These are phyloP conservation scores for Globisporangium echinulatum DNA, from an alignment of 352 stramenopile genomes.

Conservation along the genomic window DNA sequence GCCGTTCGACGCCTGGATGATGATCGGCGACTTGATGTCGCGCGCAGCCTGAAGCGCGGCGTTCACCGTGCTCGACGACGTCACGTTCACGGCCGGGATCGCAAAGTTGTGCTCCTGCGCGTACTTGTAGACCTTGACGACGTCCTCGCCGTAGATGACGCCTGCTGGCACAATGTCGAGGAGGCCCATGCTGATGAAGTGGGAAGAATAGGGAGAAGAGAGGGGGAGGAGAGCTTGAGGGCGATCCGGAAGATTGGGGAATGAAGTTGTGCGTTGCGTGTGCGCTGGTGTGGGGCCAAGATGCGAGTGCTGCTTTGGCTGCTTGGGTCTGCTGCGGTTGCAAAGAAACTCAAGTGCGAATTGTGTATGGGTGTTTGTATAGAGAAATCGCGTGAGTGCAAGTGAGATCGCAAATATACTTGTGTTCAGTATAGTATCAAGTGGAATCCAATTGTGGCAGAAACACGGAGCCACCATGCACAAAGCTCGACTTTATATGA, in stretches of 20 bases:
- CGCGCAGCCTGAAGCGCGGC: conserved; percentile 94
- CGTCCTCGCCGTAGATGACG: conserved; percentile 85
- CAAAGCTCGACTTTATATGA: too few species aligned
- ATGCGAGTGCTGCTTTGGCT: too few species aligned
- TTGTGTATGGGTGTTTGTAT: too few species aligned
- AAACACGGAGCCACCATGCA: too few species aligned
- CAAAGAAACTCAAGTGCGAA: too few species aligned
- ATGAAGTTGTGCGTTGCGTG: conserved; percentile 1
- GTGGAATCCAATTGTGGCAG: too few species aligned
- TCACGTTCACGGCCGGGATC: conserved; percentile 97
- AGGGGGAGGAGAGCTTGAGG: conserved; percentile 1
- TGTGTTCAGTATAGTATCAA: too few species aligned
- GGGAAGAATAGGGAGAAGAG: not conserved
- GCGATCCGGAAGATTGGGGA: conserved; percentile 14
- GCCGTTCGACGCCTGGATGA: conserved; percentile 98
- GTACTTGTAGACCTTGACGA: conserved; percentile 90
- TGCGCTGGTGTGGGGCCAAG: too few species aligned
- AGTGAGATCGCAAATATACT: too few species aligned
- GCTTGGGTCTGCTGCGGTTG: too few species aligned
- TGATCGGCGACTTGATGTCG: conserved; percentile 95
- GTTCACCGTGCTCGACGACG: conserved; percentile 95
- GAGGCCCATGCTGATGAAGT: conserved; percentile 56
- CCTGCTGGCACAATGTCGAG: conserved; percentile 79
- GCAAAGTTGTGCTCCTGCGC: conserved; percentile 93
- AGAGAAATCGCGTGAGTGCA: too few species aligned